Conservation (phyloP, 2,329 filamentous ascomycete genomes). For the Didymellaceae sp. region DNA sequence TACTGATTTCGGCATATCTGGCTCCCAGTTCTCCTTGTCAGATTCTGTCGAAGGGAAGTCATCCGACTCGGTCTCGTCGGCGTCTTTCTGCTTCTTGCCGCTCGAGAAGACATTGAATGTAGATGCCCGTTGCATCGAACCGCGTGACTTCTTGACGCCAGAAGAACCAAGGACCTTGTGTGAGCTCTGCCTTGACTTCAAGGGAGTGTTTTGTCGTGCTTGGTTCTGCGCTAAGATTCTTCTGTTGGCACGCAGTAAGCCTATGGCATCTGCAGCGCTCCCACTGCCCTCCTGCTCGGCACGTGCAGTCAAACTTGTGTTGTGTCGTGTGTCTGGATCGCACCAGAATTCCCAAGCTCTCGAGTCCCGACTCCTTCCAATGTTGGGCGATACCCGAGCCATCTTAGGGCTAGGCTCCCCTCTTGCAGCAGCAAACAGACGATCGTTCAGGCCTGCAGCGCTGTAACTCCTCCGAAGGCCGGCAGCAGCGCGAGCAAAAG, state of each 20-base stretch:
- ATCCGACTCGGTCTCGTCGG: conserved; percentile 50
- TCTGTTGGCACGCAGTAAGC: conserved; percentile 74
- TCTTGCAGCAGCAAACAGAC: conserved; percentile 36
- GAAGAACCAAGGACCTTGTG: conserved; percentile 39
- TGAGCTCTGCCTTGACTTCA: conserved; percentile 37
- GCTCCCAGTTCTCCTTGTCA: conserved; percentile 91
- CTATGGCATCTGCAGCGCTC: conserved; percentile 81
- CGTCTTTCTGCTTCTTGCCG: conserved; percentile 32
- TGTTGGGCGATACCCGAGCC: conserved; percentile 59
- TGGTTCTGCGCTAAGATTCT: conserved; percentile 60
- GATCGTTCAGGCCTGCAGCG: conserved; percentile 58
- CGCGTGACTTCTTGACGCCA: conserved; percentile 46
- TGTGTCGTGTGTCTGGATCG: conserved; percentile 76
- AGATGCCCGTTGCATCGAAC: conserved; percentile 44
- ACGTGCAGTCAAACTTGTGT: conserved; percentile 73
- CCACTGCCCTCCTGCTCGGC: conserved; percentile 81
- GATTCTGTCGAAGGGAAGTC: conserved; percentile 71
- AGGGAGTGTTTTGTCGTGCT: conserved; percentile 68
- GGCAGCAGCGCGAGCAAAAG: conserved; percentile 50
- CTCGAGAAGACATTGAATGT: conserved; percentile 47
- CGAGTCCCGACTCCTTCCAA: conserved; percentile 82
- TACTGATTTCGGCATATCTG: conserved; percentile 46
- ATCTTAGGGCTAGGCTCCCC: conserved; percentile 43
- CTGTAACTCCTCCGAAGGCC: conserved; percentile 75
- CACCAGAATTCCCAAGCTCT: conserved; percentile 92